These are phyloP conservation scores for Hanseniaspora guilliermondii DNA, from an alignment of 805 yeast species.

Conservation along the genomic window DNA sequence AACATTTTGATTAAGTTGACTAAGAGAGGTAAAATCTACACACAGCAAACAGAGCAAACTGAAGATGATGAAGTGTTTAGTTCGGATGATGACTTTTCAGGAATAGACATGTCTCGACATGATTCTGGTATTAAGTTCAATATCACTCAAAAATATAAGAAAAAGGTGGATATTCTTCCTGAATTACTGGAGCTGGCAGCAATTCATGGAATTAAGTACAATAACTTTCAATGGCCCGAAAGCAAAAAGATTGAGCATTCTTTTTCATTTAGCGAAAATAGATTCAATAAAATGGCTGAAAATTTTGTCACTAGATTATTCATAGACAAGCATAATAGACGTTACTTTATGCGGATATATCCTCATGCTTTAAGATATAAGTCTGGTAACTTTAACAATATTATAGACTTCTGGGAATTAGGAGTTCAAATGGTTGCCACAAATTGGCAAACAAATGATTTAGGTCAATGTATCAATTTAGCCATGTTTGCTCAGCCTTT, in stretches of 20 bases:
- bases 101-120: conserved; percentile 27
- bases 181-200: conserved; percentile 23
- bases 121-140: conserved; percentile 20
- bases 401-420: conserved; percentile 63
- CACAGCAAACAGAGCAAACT: conserved; percentile 33
- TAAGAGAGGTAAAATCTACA: conserved; percentile 27
- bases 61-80: conserved; percentile 20
- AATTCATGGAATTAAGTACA: conserved; percentile 60
- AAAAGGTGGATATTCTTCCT: conserved; percentile 19
- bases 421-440: conserved; percentile 95
- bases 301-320: conserved; percentile 45
- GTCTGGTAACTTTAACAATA: conserved; percentile 67
- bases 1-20: conserved; percentile 70
- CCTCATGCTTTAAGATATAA: conserved; percentile 69
- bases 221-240: conserved; percentile 75
- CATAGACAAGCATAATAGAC: conserved; percentile 62
- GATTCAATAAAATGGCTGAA: conserved; percentile 48
- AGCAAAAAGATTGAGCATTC: conserved; percentile 71
- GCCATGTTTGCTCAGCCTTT: conserved; percentile 58
- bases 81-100: conserved; percentile 17
- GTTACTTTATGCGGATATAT: conserved; percentile 68
- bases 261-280: conserved; percentile 74
- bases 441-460: conserved; percentile 88
- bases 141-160: conserved; percentile 14
- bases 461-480: conserved; percentile 78